Evolutionary conservation across 441 rosid genomes (phyloP), one percentile per base, ranked within the genome.

Genomic region (Erodium texanum): DNA sequence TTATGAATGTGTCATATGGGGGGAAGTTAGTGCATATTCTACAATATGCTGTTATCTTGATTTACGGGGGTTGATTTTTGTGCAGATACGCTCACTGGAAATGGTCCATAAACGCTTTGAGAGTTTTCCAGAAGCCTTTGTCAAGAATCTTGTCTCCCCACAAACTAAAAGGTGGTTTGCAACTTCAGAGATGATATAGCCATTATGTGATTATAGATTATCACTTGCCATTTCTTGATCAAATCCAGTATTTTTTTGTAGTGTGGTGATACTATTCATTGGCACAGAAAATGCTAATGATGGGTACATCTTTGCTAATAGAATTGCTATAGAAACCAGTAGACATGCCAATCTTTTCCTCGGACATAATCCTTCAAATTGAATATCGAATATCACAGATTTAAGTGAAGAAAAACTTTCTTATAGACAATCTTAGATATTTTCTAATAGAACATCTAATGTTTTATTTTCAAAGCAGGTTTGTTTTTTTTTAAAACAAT

Each of bases 91-190:
- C 29, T 78, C 97, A 50, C 85, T 89, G 45, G 99, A 95, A 77
- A 95, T 95, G 99, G 80, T 95, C 73, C 97, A 92, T 75, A 95
- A 88, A 80, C 98, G 99, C 73, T 95, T 92, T 80, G 97, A 95
- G 89, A 87, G 92, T 81, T 95, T 95, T 69, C 99, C 99, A 15
- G 87, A 85, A 81, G 99, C 93, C 66, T 95, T 95, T 84, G 82
- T 83, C 68, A 74, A 86, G 81, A 87, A 87, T 77, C 99, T 95
- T 66, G 96, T 92, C 75, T 92, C 93, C 52, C 79, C 80, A 41
- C 78, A 77, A 71, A 85, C 77, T 19, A 83, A 76, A 73, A 83
- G 99, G 99, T 93, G 58, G 32, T 24, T 65, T n/a, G 66, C 68
- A 65, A 0, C 66, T 67, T 68, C 52, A 63, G 34, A 27, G 54